phyloP scores from a whole-genome alignment of 2,329 filamentous ascomycete species.

The Dryadomyces quercivorus region DNA sequence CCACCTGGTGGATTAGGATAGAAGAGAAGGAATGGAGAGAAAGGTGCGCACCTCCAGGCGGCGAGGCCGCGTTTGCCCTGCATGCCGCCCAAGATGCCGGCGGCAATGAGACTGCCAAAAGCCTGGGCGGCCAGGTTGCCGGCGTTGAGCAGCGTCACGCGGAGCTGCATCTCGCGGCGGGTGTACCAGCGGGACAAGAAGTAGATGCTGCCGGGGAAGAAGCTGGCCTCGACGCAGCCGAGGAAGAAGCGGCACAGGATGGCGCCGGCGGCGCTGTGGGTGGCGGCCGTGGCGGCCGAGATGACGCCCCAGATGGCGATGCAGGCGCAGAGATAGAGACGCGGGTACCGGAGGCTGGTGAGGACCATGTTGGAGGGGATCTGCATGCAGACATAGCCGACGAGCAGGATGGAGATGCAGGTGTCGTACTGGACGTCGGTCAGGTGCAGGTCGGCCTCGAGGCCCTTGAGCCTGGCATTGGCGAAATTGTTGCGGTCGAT shows the following conservation, averaged over 20 bases:
- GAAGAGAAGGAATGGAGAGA: constrained; percentile 18
- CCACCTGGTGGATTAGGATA: constrained; percentile 23
- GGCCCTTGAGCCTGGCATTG: background rate
- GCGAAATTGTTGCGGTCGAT: background rate
- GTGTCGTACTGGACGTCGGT: background rate
- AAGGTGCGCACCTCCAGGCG: constrained; percentile 35
- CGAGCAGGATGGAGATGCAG: background rate
- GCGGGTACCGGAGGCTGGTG: background rate
- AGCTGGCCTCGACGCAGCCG: constrained; percentile 5
- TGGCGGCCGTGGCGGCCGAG: background rate
- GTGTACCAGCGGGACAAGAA: constrained; percentile 13
- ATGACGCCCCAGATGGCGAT: background rate
- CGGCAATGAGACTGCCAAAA: constrained; percentile 14
- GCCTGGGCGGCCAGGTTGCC: constrained; percentile 11
- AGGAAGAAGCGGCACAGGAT: constrained; percentile 3
- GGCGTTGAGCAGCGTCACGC: constrained; percentile 13
- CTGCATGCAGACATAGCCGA: background rate
- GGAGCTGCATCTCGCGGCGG: constrained; percentile 10
- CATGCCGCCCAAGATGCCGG: constrained; percentile 41
- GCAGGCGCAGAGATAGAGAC: background rate
- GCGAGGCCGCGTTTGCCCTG: constrained; percentile 32
- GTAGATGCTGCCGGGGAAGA: constrained; percentile 43
- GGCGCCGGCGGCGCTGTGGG: background rate
- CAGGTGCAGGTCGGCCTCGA: background rate
- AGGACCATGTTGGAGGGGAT: background rate